Conservation (phyloP, 805 yeast species). For the Kazachstania kunashirensis region DNA sequence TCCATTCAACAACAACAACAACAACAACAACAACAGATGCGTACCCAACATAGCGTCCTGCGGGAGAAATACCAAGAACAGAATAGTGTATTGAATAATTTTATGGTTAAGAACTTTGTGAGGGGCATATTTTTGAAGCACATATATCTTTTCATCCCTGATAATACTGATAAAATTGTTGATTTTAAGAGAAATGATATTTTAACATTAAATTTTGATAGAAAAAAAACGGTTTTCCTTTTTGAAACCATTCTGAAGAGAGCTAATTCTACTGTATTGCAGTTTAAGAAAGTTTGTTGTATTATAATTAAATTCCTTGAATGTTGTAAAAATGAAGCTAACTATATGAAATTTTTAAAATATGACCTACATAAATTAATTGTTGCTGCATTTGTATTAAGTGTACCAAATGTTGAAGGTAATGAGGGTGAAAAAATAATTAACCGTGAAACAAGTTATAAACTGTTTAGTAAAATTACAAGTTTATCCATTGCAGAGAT, state of each 20-base stretch:
- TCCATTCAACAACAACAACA: no score
- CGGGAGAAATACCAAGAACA: conserved; percentile 2
- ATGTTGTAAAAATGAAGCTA: conserved; percentile 12
- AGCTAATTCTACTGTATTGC: conserved; percentile 11
- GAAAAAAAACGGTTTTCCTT: conserved; percentile 7
- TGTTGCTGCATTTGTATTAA: conserved; percentile 16
- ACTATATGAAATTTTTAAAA: conserved; percentile 16
- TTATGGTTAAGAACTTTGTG: conserved; percentile 14
- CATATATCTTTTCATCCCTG: conserved; percentile 5
- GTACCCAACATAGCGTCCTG: no score
- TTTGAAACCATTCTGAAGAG: conserved; percentile 14
- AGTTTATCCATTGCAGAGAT: conserved; percentile 19
- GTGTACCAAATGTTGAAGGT: conserved; percentile 11
- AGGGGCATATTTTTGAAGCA: conserved; percentile 11
- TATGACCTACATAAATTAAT: conserved; percentile 15
- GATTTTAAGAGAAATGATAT: neutral
- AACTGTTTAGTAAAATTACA: conserved; percentile 12
- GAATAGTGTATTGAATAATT: conserved; percentile 6
- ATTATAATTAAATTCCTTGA: conserved; percentile 18
- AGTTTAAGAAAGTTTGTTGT: conserved; percentile 22
- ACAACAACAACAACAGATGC: no score
- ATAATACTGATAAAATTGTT: neutral
- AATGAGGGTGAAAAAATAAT: conserved; percentile 8
- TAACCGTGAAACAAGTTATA: conserved; percentile 12
- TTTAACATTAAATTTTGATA: conserved; percentile 1